Base-by-base conservation (phyloP, 2,329 filamentous ascomycete species). In the Colletotrichum shisoi region DNA sequence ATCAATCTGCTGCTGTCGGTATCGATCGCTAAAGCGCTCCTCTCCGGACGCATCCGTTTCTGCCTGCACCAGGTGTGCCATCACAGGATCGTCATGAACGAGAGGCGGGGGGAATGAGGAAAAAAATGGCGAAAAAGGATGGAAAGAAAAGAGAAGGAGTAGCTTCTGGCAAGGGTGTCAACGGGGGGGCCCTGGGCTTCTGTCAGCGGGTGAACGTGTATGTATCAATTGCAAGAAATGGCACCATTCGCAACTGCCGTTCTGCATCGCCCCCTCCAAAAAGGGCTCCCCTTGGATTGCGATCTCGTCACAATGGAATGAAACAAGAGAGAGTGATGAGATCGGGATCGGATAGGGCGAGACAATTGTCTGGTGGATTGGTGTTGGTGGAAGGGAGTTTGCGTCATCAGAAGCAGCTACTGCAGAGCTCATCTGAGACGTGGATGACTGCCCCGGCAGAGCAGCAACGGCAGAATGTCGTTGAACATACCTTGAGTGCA, bases 321-420 rank as follows among this genome's bases (percentile, higher is more conserved):
- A 31, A 31, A 59, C 34, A 21, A 31, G 45, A 42, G 45, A 34
- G 24, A 31, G 57, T 19, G 52, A 46, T 27, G 39, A 34, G 52
- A 53, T 65, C 27, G 65, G 49, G 65, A 68, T 68, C 61, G 54
- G 54, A 46, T 68, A 65, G 56, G 65, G 61, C 48, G 61, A 67
- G 65, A 67, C 65, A 52, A 3, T 17, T 51, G 42, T 65, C 49
- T 57, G 44, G 34, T 49, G 44, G 3, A 45, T n/a, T 48, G 53
- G 54, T 31, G 65, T 49, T 60, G 65, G 65, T 54, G 54, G 27
- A 52, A 65, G 65, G 61, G 65, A 68, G 61, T 68, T 46, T 64
- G 65, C 65, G 54, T 68, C 61, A 68, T 60, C 37, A 45, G 40
- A 63, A 39, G 61, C 49, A 65, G 56, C 34, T 37, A 51, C 54